These are phyloP conservation scores for Spinellus fusiger DNA, from an alignment of 192 early-diverging fungal species.

Conservation along the genomic window DNA sequence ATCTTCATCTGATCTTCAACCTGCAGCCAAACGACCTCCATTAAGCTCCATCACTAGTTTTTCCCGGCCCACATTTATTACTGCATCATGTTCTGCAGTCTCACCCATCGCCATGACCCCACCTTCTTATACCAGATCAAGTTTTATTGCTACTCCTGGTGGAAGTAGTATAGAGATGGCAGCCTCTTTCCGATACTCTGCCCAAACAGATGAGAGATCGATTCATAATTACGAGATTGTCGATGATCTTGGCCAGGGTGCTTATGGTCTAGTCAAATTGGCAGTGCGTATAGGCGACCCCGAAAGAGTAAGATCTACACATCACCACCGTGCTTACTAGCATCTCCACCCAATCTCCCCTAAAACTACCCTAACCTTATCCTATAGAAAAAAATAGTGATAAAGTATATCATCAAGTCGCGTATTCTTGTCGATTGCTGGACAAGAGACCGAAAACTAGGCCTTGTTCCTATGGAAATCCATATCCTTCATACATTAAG, in stretches of 20 bases:
- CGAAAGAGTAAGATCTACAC: slow-evolving; percentile 29
- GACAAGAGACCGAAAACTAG: slow-evolving; percentile 60
- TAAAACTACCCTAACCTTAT: neutral
- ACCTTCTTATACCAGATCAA: neutral
- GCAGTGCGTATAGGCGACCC: slow-evolving; percentile 45
- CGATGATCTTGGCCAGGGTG: slow-evolving; percentile 60
- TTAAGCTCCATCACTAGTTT: slow-evolving; percentile 1
- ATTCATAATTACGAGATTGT: slow-evolving; percentile 60
- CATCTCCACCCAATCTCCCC: slow-evolving; percentile 1
- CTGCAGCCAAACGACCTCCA: neutral
- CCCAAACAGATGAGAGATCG: slow-evolving; percentile 31
- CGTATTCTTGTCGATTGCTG: slow-evolving; percentile 60
- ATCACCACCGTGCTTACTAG: neutral
- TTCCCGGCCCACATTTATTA: slow-evolving; percentile 2
- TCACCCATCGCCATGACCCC: slow-evolving; percentile 2
- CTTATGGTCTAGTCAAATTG: slow-evolving; percentile 65
- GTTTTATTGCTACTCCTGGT: neutral
- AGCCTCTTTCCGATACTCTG: slow-evolving; percentile 29
- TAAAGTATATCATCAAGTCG: slow-evolving; percentile 71
- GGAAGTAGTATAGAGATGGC: neutral
- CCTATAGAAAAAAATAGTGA: slow-evolving; percentile 44
- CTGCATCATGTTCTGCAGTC: neutral
- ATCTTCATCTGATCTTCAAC: neutral
- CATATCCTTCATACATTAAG: slow-evolving; percentile 61
- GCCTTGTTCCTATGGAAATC: slow-evolving; percentile 70